These are phyloP conservation scores for Neofusicoccum sp. DNA, from an alignment of 2,329 filamentous ascomycete genomes.

Conservation along the genomic window DNA sequence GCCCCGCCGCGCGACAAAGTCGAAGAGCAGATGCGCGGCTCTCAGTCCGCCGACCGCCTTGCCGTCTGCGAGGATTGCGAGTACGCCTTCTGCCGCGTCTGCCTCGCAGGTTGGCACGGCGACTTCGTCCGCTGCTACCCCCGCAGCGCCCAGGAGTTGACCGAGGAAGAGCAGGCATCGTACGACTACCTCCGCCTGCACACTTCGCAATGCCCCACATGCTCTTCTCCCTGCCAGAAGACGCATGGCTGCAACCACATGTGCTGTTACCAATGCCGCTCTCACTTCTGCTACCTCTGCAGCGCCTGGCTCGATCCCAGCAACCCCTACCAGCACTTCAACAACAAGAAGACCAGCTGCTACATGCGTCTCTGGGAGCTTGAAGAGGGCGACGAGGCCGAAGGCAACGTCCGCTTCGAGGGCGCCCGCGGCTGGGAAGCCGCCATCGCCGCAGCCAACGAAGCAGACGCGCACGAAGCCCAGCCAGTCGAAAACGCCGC, in stretches of 20 bases:
- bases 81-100: constrained; percentile 84
- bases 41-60: constrained; percentile 60
- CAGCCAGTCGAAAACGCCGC: constrained; percentile 32
- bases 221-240: constrained; percentile 83
- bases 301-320: constrained; percentile 78
- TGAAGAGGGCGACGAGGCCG: constrained; percentile 72
- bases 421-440: constrained; percentile 48
- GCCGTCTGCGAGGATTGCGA: constrained; percentile 86
- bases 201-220: constrained; percentile 88
- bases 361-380: constrained; percentile 90
- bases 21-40: constrained; percentile 25
- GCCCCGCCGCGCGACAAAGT: constrained; percentile 43
- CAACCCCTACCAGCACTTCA: constrained; percentile 91
- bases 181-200: constrained; percentile 80
- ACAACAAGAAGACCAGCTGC: constrained; percentile 68
- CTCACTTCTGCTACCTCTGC: constrained; percentile 96
- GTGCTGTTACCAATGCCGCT: constrained; percentile 85
- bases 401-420: constrained; percentile 47
- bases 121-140: constrained; percentile 75
- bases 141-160: constrained; percentile 69
- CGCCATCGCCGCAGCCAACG: constrained; percentile 38
- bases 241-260: constrained; percentile 96
- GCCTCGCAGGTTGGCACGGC: constrained; percentile 86
- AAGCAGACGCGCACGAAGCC: constrained; percentile 32
- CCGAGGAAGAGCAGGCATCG: constrained; percentile 82